These are phyloP conservation scores for Fonsecaea nubica DNA, from an alignment of 2,329 filamentous ascomycete species.

Conservation along the genomic window DNA sequence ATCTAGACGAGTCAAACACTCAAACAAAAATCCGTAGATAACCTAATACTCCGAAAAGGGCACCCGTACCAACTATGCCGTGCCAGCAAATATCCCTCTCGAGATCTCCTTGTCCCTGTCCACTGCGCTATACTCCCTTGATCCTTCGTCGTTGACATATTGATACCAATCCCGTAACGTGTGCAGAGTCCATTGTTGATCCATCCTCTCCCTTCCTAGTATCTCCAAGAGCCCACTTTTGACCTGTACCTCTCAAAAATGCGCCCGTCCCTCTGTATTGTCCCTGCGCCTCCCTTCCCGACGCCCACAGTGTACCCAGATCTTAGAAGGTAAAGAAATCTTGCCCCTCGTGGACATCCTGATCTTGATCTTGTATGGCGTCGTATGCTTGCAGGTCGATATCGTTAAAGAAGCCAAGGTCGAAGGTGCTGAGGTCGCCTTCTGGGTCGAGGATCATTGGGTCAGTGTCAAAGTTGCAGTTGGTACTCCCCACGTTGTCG, in stretches of 20 bases:
- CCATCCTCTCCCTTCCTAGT: background rate
- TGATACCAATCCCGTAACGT: background rate
- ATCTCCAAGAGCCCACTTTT: background rate
- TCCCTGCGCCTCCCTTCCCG: background rate
- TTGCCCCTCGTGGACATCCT: background rate
- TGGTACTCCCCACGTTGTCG: background rate
- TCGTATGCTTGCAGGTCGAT: background rate
- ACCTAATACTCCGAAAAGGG: background rate
- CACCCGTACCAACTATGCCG: background rate
- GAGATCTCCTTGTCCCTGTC: background rate
- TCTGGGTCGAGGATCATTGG: background rate
- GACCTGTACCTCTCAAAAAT: background rate
- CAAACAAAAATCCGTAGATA: too few species aligned
- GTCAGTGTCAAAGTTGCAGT: background rate
- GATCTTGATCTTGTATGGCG: background rate
- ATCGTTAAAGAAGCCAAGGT: background rate
- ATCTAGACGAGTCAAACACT: background rate
- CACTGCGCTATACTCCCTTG: background rate
- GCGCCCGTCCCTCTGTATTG: too few species aligned
- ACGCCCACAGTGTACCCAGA: background rate
- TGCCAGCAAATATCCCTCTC: background rate
- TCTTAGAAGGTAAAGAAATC: background rate
- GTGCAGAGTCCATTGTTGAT: background rate
- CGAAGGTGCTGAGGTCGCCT: background rate
- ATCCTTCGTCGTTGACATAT: background rate